Conservation (phyloP, 169 alveolate species). For the Plasmodium coatneyi region DNA sequence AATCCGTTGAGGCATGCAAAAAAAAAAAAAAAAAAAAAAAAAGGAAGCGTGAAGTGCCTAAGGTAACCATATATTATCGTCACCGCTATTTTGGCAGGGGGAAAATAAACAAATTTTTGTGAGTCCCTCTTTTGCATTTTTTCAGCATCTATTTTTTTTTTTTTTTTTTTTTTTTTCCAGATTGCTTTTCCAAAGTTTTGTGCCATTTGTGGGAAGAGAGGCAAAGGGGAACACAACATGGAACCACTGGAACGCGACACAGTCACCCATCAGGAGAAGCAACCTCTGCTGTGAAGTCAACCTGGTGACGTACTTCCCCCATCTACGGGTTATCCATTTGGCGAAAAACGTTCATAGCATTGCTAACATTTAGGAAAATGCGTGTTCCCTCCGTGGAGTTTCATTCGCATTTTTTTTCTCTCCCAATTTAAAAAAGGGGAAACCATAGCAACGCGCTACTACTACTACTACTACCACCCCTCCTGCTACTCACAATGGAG, state of each 20-base stretch:
- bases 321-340: neutral
- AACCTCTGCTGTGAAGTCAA: neutral
- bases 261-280: neutral
- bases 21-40: too few relatives aligned
- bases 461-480: neutral
- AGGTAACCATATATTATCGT: neutral
- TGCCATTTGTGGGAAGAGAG: neutral
- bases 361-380: neutral
- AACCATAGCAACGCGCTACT: neutral
- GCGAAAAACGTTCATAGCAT: neutral
- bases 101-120: too few relatives aligned
- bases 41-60: neutral
- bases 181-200: neutral
- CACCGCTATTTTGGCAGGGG: neutral
- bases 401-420: neutral
- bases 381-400: neutral
- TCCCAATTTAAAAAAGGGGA: neutral
- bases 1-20: neutral
- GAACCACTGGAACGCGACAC: neutral
- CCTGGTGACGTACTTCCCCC: neutral
- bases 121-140: neutral
- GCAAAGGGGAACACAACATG: neutral
- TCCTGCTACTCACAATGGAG: conserved; percentile 4
- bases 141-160: neutral
- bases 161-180: neutral